Conservation (phyloP, 2,329 filamentous ascomycete genomes). For the Fusarium sp. region DNA sequence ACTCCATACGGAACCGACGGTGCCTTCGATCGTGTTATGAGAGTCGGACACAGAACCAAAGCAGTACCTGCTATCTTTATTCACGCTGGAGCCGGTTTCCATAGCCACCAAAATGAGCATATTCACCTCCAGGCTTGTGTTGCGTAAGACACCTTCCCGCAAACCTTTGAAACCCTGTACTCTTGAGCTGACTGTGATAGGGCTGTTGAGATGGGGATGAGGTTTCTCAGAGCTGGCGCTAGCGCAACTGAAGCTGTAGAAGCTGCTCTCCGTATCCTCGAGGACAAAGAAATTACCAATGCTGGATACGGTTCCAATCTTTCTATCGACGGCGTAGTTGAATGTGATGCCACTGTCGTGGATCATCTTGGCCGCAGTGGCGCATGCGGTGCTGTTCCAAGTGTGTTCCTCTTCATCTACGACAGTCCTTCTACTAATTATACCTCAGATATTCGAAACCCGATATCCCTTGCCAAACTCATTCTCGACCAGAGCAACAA, state of each 20-base stretch:
- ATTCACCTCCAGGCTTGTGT: constrained; percentile 88
- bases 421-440: not conserved
- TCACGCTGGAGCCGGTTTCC: constrained; percentile 94
- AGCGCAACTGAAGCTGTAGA: constrained; percentile 90
- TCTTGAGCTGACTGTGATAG: constrained; percentile 56
- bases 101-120: constrained; percentile 86
- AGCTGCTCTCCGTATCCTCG: constrained; percentile 85
- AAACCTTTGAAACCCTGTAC: not conserved
- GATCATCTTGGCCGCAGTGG: constrained; percentile 92
- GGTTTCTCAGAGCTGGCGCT: constrained; percentile 79
- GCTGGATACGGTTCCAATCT: constrained; percentile 96
- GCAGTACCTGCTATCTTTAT: constrained; percentile 83
- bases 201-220: constrained; percentile 87
- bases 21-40: constrained; percentile 54
- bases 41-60: constrained; percentile 49
- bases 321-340: constrained; percentile 87
- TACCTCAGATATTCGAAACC: constrained; percentile 86
- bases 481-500: constrained; percentile 82
- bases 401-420: constrained; percentile 64
- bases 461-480: constrained; percentile 85
- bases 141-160: constrained; percentile 69
- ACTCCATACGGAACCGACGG: constrained; percentile 59
- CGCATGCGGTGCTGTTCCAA: constrained; percentile 88
- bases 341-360: constrained; percentile 94
- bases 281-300: constrained; percentile 96